These are phyloP conservation scores for Yamagishiella unicocca DNA, from an alignment of 139 green algal species.

Conservation along the genomic window DNA sequence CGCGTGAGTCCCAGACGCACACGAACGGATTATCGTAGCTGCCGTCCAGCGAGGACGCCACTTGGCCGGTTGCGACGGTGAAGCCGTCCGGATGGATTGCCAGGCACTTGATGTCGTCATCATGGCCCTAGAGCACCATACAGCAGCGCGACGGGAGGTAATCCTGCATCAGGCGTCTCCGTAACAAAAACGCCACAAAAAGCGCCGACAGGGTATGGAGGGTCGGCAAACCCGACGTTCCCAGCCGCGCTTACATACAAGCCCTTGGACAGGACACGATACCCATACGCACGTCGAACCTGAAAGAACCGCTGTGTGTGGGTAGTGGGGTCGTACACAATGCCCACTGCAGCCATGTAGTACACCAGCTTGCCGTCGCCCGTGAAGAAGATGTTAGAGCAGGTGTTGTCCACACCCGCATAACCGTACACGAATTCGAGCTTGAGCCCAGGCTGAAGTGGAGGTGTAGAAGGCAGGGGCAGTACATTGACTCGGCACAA, in stretches of 20 bases:
- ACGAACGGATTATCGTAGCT: constrained; percentile 58
- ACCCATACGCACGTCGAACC: constrained; percentile 40
- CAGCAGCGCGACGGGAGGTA: too few species aligned
- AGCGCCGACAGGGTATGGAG: too few species aligned
- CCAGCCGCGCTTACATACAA: too few species aligned
- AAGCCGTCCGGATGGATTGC: constrained; percentile 65
- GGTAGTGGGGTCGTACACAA: constrained; percentile 72
- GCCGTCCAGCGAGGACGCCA: constrained; percentile 42
- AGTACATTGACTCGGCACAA: too few species aligned
- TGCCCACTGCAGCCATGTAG: constrained; percentile 75
- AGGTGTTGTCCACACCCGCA: constrained; percentile 59
- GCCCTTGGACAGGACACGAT: too few species aligned
- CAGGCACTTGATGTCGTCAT: constrained; percentile 81
- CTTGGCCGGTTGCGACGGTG: constrained; percentile 68
- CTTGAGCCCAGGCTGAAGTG: constrained; percentile 60
- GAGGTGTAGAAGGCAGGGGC: background rate
- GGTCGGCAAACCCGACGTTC: too few species aligned
- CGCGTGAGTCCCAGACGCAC: constrained; percentile 73
- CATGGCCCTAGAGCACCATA: too few species aligned
- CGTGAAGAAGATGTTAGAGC: constrained; percentile 74
- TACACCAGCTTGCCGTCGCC: constrained; percentile 69
- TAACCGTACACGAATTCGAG: constrained; percentile 87
- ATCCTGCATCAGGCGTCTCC: too few species aligned
- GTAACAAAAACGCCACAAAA: too few species aligned
- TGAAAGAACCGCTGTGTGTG: constrained; percentile 81